These are phyloP conservation scores for Leishmania aethiopica DNA, from an alignment of 208 protist genomes.

Conservation along the genomic window DNA sequence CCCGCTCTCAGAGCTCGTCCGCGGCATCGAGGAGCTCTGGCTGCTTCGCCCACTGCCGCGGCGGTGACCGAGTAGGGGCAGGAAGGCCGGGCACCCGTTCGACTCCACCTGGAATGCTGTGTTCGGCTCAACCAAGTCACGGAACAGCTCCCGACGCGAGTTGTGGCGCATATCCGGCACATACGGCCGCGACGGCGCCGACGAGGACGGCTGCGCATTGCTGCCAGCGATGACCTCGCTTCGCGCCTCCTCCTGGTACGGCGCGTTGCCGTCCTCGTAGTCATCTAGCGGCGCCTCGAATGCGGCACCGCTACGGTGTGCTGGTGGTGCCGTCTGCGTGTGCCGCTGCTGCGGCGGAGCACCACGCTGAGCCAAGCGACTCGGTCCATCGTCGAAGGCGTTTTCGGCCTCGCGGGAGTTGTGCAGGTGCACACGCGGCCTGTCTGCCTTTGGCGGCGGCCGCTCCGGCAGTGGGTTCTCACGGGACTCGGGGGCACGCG, in stretches of 20 bases:
- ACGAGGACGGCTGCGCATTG: neutral
- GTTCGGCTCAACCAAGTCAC: slow-evolving; percentile 17
- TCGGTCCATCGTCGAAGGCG: neutral
- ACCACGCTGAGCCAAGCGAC: neutral
- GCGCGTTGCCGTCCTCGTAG: neutral
- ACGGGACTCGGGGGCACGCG: neutral
- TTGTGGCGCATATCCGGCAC: neutral
- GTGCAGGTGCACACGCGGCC: neutral
- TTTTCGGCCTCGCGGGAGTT: neutral
- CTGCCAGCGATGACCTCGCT: slow-evolving; percentile 2
- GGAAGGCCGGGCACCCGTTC: slow-evolving; percentile 18
- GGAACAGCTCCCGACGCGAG: slow-evolving; percentile 16
- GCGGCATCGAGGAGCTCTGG: neutral
- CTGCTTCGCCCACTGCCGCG: neutral
- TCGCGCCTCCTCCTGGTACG: neutral
- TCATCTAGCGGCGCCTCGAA: neutral
- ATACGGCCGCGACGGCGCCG: neutral
- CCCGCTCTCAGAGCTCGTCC: neutral
- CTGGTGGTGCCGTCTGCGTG: neutral
- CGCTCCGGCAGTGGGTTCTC: neutral
- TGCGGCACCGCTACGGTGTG: neutral
- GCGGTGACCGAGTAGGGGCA: slow-evolving; percentile 17
- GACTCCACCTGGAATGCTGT: slow-evolving; percentile 2
- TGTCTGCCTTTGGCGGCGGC: neutral
- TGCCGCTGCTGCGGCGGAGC: neutral